Base-by-base conservation (phyloP, 441 rosid species). In the Theobroma grandiflorum region DNA sequence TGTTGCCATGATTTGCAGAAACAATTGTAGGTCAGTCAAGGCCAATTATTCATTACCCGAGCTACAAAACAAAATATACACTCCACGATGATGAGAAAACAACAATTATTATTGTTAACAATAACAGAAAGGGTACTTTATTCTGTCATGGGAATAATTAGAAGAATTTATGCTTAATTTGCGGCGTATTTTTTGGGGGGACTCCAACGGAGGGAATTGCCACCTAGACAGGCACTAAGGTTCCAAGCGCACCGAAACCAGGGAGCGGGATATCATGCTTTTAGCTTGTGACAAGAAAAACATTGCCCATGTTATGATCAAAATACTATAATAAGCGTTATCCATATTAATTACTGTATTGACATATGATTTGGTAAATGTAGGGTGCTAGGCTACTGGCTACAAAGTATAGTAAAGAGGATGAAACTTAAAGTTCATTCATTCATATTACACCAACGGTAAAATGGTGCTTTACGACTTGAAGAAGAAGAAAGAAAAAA, bases 111-210 rank as follows among this genome's bases (percentile, higher is more conserved):
- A 26, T 26, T 26, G 1, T 26, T 26, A 47, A 80, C 63, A 42
- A 15, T 47, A 58, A 38, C 1, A 50, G 26, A 42, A 68, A 64
- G 6, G 71, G 61, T 62, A 69, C 71, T 71, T 70, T 75, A 20
- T 18, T 37, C 45, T 10, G 18, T 62, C 72, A 5, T 26, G 61
- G 79, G 75, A 49, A 65, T 26, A 26, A 26, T 33, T 15, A 31
- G 58, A 49, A 37, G 53, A 31, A 55, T 72, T 12, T 31, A 63
- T 42, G 47, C 80, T 10, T 40, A 26, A 52, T 59, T 33, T 43
- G 33, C 65, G 84, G 79, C 85, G 82, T 67, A 77, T 43, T 72
- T 83, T 61, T 45, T 71, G 89, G 84, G 6, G 6, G 12, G n/a
- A n/a, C 15, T 18, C 43, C 50, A 45, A 31, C 57, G 70, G 71